These are phyloP conservation scores for Vaucheria bursata DNA, from an alignment of 352 stramenopile species.

Conservation along the genomic window DNA sequence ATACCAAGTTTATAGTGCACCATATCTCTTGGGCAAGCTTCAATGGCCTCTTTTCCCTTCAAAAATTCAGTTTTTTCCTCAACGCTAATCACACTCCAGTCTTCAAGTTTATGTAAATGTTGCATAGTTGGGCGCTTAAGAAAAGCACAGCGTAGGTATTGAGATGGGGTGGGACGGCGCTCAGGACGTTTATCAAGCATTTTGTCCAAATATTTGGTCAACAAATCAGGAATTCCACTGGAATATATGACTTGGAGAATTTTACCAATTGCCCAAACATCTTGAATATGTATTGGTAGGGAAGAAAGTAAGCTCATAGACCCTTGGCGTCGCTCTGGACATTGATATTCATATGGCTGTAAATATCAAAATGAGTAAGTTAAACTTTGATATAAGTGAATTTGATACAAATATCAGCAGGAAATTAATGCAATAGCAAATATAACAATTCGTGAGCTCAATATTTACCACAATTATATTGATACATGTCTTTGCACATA, in stretches of 20 bases:
- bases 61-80: constrained; percentile 34
- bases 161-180: constrained; percentile 19
- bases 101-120: constrained; percentile 24
- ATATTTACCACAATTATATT: too few relatives aligned
- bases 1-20: constrained; percentile 27
- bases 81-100: constrained; percentile 1
- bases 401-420: too few relatives aligned
- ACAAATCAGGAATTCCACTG: not conserved
- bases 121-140: constrained; percentile 27
- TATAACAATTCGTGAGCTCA: too few relatives aligned
- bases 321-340: constrained; percentile 12
- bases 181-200: constrained; percentile 16
- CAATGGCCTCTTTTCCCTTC: not conserved
- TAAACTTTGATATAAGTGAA: too few relatives aligned
- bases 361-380: too few relatives aligned
- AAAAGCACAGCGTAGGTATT: constrained; percentile 42
- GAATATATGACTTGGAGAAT: constrained; percentile 28
- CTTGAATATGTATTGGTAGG: constrained; percentile 31
- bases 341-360: constrained; percentile 26
- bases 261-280: constrained; percentile 21
- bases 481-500: too few relatives aligned
- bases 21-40: not conserved
- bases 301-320: not conserved
- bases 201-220: constrained; percentile 38
- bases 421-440: too few relatives aligned